phyloP scores from a whole-genome alignment of 805 yeast genomes.

The Candida tallmaniae region DNA sequence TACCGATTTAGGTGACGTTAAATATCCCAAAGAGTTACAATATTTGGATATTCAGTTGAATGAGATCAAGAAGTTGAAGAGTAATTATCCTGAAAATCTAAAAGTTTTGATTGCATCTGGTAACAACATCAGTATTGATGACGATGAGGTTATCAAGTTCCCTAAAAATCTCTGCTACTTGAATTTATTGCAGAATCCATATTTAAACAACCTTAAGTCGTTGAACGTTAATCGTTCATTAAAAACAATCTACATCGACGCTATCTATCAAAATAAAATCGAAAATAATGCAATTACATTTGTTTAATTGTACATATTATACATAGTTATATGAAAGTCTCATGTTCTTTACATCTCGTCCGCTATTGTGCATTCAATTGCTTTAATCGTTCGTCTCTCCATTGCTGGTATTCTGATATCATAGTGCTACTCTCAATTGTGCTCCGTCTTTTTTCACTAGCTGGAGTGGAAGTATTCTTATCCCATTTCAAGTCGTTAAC shows the following conservation, averaged over 20 bases:
- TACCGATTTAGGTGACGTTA: constrained; percentile 5
- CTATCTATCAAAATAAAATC: constrained; percentile 5
- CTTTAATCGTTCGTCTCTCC: constrained; percentile 24
- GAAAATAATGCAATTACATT: constrained; percentile 7
- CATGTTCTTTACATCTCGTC: neutral
- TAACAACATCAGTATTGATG: constrained; percentile 14
- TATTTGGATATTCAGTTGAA: constrained; percentile 15
- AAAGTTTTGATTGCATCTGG: constrained; percentile 14
- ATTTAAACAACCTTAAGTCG: constrained; percentile 9
- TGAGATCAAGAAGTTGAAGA: constrained; percentile 7
- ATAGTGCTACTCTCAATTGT: constrained; percentile 34
- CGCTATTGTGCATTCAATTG: neutral
- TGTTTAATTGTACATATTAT: constrained; percentile 5
- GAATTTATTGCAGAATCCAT: constrained; percentile 14
- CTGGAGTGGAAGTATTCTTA: constrained; percentile 12
- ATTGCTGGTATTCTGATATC: constrained; percentile 36
- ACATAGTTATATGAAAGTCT: neutral
- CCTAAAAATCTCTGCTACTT: constrained; percentile 12
- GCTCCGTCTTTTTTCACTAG: constrained; percentile 8
- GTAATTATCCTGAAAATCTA: constrained; percentile 11
- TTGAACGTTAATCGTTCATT: constrained; percentile 11
- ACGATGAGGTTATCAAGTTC: constrained; percentile 11
- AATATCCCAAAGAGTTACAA: constrained; percentile 13
- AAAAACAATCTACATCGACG: constrained; percentile 12
- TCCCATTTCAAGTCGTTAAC: constrained; percentile 3